Evolutionary conservation across 163 green algal genomes (phyloP), one percentile per base, ranked within the genome.

Genomic region (Prototheca wickerhamii): DNA sequence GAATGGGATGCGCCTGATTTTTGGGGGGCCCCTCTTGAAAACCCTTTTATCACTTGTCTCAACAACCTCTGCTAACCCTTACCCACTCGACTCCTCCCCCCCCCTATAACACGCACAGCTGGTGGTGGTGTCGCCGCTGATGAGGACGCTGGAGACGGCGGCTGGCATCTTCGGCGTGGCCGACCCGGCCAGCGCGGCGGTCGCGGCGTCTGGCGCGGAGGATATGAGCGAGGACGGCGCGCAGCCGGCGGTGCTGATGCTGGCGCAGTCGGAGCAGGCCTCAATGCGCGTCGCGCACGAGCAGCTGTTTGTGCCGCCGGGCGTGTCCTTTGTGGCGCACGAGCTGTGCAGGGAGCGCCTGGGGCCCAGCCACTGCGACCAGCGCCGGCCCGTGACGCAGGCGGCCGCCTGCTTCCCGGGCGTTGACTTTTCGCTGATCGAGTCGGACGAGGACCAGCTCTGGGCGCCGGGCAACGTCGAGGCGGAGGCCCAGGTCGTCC

Each of bases 341-440:
- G 81, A 88, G 75, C 37, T 72, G 21, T 84, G 74, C 70, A 63
- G 81, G 40, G 81, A 88, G 61, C 69, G 78, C 4, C 54, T 88
- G 29, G 80, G 76, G 12, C 71, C 70, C 43, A 70, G 65, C 5
- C 54, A 55, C 46, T 87, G 80, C 65, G 80, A 87, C 64, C 59
- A 60, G 46, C 53, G 80, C 34, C 65, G 72, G 40, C 7, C 63
- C 2, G 28, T 74, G n/a, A 33, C 26, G 26, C 40, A 70, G 2
- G 68, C 71, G 15, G 34, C 26, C 31, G 29, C 40, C n/a, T 59
- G 64, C 31, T 88, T 86, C 44, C 76, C 80, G 3, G 76, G 70
- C 15, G 64, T 88, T 1, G 81, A 88, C 58, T 86, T 86, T 30
- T 64, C 40, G 25, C 29, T 64, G 20, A 70, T 86, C 40, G 50